Evolutionary conservation across 352 stramenopile genomes (phyloP), one percentile per base, ranked within the genome.

Genomic region (Aphanomyces stellatus): DNA sequence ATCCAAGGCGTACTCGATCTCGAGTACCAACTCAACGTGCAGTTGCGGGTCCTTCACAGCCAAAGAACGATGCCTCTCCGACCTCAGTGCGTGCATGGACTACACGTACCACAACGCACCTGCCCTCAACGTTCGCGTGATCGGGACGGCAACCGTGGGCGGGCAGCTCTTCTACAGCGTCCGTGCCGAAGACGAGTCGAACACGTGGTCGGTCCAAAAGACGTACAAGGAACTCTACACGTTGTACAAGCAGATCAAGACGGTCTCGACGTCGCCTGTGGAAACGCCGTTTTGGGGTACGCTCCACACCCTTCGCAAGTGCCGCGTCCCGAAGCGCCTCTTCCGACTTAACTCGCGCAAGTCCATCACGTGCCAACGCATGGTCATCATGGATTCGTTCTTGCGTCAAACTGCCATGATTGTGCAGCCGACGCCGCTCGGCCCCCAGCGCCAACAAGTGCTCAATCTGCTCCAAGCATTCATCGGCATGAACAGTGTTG

Each of bases 341-440:
- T 77, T 88, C 53, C 60, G 48, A 28, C 35, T 67, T 3, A 71
- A 79, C 57, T 85, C 77, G 22, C 72, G 77, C 62, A 79, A 74
- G 30, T 76, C 77, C 11, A 64, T 87, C 22, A 79, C 75, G 35
- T 72, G 80, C 11, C 80, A 88, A 72, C 75, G 79, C 24, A 75
- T 76, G 42, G 76, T 84, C 2, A 74, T 86, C n/a, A 87, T 87
- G 53, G 80, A 88, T 68, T 87, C 81, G 69, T 84, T 88, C 31
- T 71, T 89, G 53, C 73, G 79, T 10, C 81, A 89, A 51, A 88
- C 79, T 11, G 79, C 79, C 11, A 77, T 79, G 43, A 63, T 89
- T 22, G 77, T 87, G 17, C 69, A 76, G 8, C 81, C 81, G 24
- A 79, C 75, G 46, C 81, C 81, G 19, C 51, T 89, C 22, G 81